Percentiles rank a stretch among this genome's conserved stretches.
These are phyloP conservation scores for Amanita phalloides DNA, from an alignment of 768 basidiomycete species.

Conservation along the genomic window DNA sequence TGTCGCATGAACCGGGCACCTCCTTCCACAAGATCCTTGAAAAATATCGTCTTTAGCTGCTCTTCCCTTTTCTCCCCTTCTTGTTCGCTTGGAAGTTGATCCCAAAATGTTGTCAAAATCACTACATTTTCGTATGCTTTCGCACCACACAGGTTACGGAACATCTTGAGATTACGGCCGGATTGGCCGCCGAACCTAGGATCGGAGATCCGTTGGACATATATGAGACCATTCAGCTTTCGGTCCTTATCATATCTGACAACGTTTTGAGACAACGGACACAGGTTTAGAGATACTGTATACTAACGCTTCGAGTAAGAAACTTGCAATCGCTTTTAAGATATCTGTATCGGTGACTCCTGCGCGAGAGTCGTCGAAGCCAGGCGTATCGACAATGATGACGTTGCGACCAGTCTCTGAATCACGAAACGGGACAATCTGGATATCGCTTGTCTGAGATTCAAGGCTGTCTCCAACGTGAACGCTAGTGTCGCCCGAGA, in stretches of 20 bases:
- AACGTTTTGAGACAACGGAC: background rate
- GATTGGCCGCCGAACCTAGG: slow-evolving; percentile 29
- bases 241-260: slow-evolving; percentile 2
- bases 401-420: background rate
- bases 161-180: slow-evolving; percentile 31
- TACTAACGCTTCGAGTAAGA: background rate
- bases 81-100: slow-evolving; percentile 19
- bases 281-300: background rate
- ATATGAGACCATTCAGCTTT: slow-evolving; percentile 28
- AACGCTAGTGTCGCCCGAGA: background rate
- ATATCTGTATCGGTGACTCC: background rate
- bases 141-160: slow-evolving; percentile 34
- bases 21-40: slow-evolving; percentile 28
- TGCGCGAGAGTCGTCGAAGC: background rate
- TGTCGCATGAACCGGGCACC: slow-evolving; percentile 28
- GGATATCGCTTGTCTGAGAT: background rate
- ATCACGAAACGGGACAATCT: background rate
- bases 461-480: background rate
- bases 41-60: slow-evolving; percentile 27
- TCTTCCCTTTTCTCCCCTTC: slow-evolving; percentile 21
- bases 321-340: background rate
- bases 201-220: slow-evolving; percentile 31
- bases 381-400: background rate
- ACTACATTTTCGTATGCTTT: background rate
- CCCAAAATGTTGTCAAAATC: slow-evolving; percentile 35